phyloP scores from a whole-genome alignment of 306 rosid species.

The Luffa acutangula region DNA sequence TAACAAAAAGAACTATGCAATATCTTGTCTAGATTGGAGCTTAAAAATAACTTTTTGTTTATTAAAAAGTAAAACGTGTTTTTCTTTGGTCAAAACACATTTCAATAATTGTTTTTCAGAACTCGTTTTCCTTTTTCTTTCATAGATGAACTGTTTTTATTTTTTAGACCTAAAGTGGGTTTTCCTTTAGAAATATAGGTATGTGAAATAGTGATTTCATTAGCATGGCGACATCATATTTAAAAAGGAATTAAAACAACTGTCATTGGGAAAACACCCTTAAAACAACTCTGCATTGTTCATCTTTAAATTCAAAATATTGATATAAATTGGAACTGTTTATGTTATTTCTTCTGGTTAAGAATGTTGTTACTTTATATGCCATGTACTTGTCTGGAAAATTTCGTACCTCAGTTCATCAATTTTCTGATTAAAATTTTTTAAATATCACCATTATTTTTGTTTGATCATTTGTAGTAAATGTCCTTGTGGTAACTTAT shows the following conservation, averaged over 20 bases:
- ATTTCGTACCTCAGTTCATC: neutral
- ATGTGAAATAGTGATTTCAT: neutral
- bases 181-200: neutral
- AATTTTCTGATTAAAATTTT: neutral
- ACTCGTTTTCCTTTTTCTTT: neutral
- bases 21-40: neutral
- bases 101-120: too few relatives aligned
- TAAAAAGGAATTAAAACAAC: neutral
- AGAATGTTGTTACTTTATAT: neutral
- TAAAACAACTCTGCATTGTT: neutral
- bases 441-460: neutral
- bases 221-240: neutral
- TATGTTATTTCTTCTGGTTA: neutral
- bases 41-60: too few relatives aligned
- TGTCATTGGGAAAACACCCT: neutral
- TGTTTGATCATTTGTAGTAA: neutral
- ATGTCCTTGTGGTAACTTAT: neutral
- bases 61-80: neutral
- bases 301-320: neutral
- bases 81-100: neutral
- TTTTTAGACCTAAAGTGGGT: neutral
- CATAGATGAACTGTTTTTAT: neutral
- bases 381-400: neutral
- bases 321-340: neutral
- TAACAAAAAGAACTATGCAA: neutral